These are phyloP conservation scores for Phoma sp. DNA, from an alignment of 2,329 filamentous ascomycete genomes.

Conservation along the genomic window DNA sequence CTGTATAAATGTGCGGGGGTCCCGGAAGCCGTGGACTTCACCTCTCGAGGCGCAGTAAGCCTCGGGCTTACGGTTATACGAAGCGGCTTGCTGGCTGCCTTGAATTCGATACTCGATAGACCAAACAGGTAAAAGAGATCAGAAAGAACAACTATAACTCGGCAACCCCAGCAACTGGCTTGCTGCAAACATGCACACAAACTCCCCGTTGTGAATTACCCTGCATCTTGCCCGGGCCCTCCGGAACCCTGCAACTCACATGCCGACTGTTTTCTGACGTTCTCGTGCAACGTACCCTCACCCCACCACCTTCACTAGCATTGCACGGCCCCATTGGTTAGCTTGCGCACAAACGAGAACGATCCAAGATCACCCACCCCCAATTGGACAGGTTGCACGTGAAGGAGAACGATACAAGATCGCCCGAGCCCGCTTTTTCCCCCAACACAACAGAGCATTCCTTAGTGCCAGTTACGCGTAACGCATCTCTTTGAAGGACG, in stretches of 20 bases:
- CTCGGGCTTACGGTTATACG: slow-evolving; percentile 11
- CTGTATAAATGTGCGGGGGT: slow-evolving; percentile 11
- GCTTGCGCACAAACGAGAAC: background rate
- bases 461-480: slow-evolving; percentile 13
- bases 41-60: slow-evolving; percentile 2
- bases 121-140: background rate
- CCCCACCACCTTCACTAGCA: background rate
- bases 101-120: slow-evolving; percentile 2
- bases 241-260: background rate
- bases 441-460: background rate
- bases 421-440: slow-evolving; percentile 1
- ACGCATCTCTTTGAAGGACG: background rate
- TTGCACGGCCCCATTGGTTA: background rate
- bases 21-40: slow-evolving; percentile 4
- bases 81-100: background rate
- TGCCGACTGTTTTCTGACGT: slow-evolving; percentile 3
- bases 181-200: background rate
- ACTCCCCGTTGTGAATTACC: background rate
- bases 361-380: slow-evolving; percentile 1
- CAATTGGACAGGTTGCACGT: background rate
- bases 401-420: background rate
- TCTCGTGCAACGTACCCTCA: background rate
- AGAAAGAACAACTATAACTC: background rate
- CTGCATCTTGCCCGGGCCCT: background rate
- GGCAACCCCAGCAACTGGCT: slow-evolving; percentile 2